These are phyloP conservation scores for Gastroboletus turbinatus DNA, from an alignment of 1,284 basidiomycete genomes.

Conservation along the genomic window DNA sequence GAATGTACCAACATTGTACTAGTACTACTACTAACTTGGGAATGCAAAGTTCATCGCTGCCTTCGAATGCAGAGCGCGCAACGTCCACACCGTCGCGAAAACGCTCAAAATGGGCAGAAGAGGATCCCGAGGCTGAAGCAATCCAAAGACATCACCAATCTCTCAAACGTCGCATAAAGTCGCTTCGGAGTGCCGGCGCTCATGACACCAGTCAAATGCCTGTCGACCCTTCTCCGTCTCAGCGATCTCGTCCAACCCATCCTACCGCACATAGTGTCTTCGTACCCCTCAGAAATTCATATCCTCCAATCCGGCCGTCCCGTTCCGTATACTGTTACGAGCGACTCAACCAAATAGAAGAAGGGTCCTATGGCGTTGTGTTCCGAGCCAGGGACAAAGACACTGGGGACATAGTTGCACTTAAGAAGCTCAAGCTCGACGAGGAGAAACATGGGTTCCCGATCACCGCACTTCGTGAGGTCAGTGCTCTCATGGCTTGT, in stretches of 20 bases:
- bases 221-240: conserved; percentile 17
- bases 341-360: conserved; percentile 96
- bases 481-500: conserved; percentile 92
- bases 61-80: conserved; percentile 5
- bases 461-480: conserved; percentile 93
- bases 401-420: conserved; percentile 91
- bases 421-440: conserved; percentile 98
- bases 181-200: conserved; percentile 21
- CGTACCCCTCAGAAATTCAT: conserved; percentile 72
- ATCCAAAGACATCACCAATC: conserved; percentile 33
- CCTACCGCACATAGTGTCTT: conserved; percentile 53
- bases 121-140: conserved; percentile 42
- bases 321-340: conserved; percentile 93
- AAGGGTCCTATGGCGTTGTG: conserved; percentile 97
- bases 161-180: conserved; percentile 50
- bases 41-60: conserved; percentile 13
- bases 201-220: conserved; percentile 14
- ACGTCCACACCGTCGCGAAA: conserved; percentile 55
- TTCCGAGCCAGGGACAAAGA: conserved; percentile 93
- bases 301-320: conserved; percentile 79
- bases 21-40: background rate
- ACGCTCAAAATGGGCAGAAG: conserved; percentile 71
- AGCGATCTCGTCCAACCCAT: conserved; percentile 10
- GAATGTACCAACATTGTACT: background rate
- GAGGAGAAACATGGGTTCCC: conserved; percentile 98